Evolutionary conservation across 768 basidiomycete species (phyloP).

Genomic region (Macrolepiota fuliginosa): DNA sequence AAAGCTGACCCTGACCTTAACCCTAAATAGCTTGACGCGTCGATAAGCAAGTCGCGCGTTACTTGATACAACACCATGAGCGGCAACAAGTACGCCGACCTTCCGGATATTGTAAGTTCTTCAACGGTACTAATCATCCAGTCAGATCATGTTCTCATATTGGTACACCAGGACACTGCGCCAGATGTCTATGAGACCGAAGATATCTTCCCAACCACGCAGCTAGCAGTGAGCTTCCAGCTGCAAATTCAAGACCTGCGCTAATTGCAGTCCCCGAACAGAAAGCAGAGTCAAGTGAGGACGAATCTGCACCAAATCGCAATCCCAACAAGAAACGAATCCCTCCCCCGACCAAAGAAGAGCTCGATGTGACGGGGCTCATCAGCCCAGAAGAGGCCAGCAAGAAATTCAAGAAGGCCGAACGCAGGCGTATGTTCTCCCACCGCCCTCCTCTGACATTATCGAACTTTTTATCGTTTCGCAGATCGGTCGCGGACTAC

Average conservation of each 20-base stretch:
- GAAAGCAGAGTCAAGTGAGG: slow-evolving; percentile 67
- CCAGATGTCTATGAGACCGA: slow-evolving; percentile 93
- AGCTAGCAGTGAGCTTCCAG: slow-evolving; percentile 43
- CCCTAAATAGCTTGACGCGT: not conserved
- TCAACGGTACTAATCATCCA: slow-evolving; percentile 6
- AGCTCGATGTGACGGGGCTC: slow-evolving; percentile 65
- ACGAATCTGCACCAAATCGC: slow-evolving; percentile 50
- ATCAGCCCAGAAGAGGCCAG: slow-evolving; percentile 68
- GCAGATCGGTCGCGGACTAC: slow-evolving; percentile 52
- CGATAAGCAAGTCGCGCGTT: not conserved
- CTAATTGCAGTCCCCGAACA: slow-evolving; percentile 22
- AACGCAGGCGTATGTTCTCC: slow-evolving; percentile 52
- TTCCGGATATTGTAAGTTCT: slow-evolving; percentile 85
- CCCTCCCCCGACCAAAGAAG: slow-evolving; percentile 50
- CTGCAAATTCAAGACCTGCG: slow-evolving; percentile 4
- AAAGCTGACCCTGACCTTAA: not conserved
- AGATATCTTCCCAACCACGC: slow-evolving; percentile 59
- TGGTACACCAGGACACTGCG: slow-evolving; percentile 68
- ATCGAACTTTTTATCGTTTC: not conserved
- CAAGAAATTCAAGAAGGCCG: slow-evolving; percentile 69
- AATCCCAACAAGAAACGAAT: slow-evolving; percentile 30
- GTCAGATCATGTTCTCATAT: not conserved
- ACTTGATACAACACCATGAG: slow-evolving; percentile 39
- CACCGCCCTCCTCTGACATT: not conserved
- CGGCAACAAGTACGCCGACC: slow-evolving; percentile 76